Evolutionary conservation across 352 stramenopile genomes (phyloP), one percentile per base, ranked within the genome.

Genomic region (Pythium phragmiticola): DNA sequence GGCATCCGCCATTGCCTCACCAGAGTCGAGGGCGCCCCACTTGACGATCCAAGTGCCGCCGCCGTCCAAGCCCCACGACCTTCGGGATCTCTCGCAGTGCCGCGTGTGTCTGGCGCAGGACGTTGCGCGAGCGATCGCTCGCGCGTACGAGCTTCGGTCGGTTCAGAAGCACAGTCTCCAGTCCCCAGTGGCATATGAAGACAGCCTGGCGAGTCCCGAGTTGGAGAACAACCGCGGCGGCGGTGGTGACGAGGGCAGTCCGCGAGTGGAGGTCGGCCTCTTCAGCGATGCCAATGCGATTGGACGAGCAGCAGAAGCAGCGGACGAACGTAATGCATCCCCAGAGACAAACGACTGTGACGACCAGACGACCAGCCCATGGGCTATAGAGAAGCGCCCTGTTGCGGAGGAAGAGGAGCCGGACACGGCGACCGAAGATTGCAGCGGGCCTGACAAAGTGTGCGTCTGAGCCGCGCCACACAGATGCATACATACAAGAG

Each of bases 41-140:
- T 45, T 75, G 47, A 65, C 28, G 5, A 60, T 78, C 37, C 14
- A 72, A 7, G 48, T 71, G 59, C 60, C 48, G 21, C 50, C 23
- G 17, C 30, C 58, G 13, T 45, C 26, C 2, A 58, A 67, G 28
- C 43, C 34, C 12, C 26, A 30, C 26, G 57, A 78, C 13, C 33
- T 63, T 14, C 47, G 62, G 8, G 48, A 73, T 5, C 19, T 49
- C 17, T 48, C 23, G 9, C 53, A 65, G 56, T 65, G 69, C 37
- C 70, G 71, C 4, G 66, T 82, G 7, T 73, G 60, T 3, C 50
- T 74, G 4, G 76, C 76, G 0, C 65, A 80, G 39, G 74, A 84
- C 17, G 76, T 84, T 17, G 76, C 76, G n/a, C 64, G 41, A 33
- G 76, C 70, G 26, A 81, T 84, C 21, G 65, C 70, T 0, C 45